phyloP scores from a whole-genome alignment of 2,329 filamentous ascomycete genomes.

The Fusarium burgessii region DNA sequence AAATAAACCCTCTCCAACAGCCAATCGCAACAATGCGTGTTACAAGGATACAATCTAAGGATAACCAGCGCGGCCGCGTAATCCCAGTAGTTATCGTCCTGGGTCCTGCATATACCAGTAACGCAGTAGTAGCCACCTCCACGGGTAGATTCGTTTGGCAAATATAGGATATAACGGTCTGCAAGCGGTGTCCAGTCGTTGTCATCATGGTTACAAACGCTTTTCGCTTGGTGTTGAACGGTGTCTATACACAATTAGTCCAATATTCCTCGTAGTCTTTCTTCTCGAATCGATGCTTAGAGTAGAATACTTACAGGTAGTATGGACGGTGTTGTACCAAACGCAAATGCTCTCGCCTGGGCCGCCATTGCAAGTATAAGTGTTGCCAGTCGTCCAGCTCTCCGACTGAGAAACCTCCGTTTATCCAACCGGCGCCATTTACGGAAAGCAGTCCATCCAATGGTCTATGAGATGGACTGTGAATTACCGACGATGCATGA shows the following conservation, averaged over 20 bases:
- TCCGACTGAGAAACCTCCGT: not conserved
- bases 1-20: no score
- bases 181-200: not conserved
- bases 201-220: not conserved
- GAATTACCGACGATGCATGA: not conserved
- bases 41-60: not conserved
- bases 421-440: not conserved
- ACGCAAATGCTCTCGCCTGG: not conserved
- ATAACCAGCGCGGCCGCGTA: constrained; percentile 1
- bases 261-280: no score
- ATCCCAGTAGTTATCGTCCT: constrained; percentile 5
- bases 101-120: constrained; percentile 1
- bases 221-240: not conserved
- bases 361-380: not conserved
- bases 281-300: no score
- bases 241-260: not conserved
- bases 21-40: no score
- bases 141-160: not conserved
- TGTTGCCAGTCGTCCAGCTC: constrained; percentile 1
- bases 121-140: constrained; percentile 9
- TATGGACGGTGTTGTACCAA: constrained; percentile 8
- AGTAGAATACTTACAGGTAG: not conserved
- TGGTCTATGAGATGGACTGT: not conserved
- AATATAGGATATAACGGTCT: not conserved
- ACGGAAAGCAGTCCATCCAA: not conserved